Conservation (phyloP, 2,329 filamentous ascomycete genomes). For the Ophiocordyceps australis region DNA sequence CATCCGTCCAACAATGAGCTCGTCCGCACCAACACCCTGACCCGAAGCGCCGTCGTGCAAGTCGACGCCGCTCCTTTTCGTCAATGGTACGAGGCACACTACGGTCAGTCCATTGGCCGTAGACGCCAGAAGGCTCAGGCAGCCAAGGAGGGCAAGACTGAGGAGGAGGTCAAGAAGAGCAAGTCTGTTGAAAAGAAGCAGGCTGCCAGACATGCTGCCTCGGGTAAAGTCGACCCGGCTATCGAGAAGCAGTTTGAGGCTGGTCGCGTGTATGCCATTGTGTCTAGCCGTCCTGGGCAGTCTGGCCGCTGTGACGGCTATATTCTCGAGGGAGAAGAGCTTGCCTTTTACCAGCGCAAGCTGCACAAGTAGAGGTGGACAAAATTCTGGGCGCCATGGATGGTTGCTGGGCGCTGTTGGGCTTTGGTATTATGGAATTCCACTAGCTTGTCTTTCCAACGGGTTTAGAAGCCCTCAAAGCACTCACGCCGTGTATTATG, state of each 20-base stretch:
- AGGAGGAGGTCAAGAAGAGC: constrained; percentile 76
- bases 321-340: constrained; percentile 97
- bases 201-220: constrained; percentile 60
- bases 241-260: constrained; percentile 99
- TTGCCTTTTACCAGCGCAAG: constrained; percentile 99
- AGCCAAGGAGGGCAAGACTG: constrained; percentile 38
- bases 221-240: constrained; percentile 82
- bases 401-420: no score
- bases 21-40: constrained; percentile 99
- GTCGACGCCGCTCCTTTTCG: constrained; percentile 97
- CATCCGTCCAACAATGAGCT: constrained; percentile 99
- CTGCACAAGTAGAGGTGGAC: constrained; percentile 80
- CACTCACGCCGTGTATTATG: no score
- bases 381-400: no score
- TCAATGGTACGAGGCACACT: constrained; percentile 99
- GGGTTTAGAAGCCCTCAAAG: no score
- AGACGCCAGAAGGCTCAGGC: constrained; percentile 71
- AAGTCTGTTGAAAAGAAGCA: constrained; percentile 96
- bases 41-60: constrained; percentile 96
- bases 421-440: no score
- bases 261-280: constrained; percentile 86
- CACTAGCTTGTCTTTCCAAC: no score
- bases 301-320: constrained; percentile 93
- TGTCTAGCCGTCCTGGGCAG: constrained; percentile 89
- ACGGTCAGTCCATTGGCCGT: constrained; percentile 77